Evolutionary conservation across 345 rosid species (phyloP).

Genomic region (Carallia pectinifolia): DNA sequence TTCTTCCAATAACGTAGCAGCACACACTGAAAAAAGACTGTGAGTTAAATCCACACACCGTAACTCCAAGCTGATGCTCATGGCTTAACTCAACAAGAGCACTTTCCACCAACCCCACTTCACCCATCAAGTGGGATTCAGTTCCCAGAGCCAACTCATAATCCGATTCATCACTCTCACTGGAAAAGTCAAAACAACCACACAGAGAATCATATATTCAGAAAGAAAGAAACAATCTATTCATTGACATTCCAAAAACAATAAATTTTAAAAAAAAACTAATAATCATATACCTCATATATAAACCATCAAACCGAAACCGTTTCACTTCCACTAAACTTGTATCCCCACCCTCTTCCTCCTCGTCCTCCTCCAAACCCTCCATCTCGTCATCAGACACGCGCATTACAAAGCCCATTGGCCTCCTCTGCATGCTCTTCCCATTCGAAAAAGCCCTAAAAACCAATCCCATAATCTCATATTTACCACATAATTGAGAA

Average conservation of each 20-base stretch:
- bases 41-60: constrained; percentile 41
- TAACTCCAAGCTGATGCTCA: constrained; percentile 53
- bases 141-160: constrained; percentile 39
- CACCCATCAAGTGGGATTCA: constrained; percentile 49
- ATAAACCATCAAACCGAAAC: constrained; percentile 49
- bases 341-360: constrained; percentile 29
- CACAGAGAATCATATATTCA: neutral
- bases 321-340: constrained; percentile 32
- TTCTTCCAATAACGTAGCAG: neutral
- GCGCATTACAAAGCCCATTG: constrained; percentile 56
- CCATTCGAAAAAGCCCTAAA: constrained; percentile 25
- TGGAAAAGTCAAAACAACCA: neutral
- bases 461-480: too few relatives aligned
- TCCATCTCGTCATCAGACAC: constrained; percentile 59
- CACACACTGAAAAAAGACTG: neutral
- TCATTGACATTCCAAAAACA: neutral
- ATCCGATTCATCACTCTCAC: constrained; percentile 59
- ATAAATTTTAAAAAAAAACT: neutral
- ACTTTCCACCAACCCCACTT: constrained; percentile 53
- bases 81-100: constrained; percentile 51
- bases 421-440: constrained; percentile 34
- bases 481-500: neutral
- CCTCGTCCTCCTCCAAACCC: constrained; percentile 36
- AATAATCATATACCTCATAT: constrained; percentile 42
- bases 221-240: neutral